Conservation (phyloP, 2,329 filamentous ascomycete species). For the Aspergillus piperis region DNA sequence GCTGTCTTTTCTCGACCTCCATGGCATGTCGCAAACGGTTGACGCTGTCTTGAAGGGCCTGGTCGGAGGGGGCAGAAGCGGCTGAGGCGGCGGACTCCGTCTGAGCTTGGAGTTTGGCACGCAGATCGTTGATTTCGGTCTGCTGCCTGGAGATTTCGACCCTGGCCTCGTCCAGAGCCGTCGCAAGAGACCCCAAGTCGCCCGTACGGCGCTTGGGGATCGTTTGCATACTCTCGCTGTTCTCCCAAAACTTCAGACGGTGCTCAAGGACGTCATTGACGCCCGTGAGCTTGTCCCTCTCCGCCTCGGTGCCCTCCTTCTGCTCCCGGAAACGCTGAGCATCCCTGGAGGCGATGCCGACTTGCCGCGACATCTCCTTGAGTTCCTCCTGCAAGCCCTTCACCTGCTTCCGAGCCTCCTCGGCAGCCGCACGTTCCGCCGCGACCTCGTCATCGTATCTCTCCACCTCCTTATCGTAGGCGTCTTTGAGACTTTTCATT, state of each 20-base stretch:
- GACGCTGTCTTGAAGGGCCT: slow-evolving; percentile 13
- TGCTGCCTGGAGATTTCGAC: slow-evolving; percentile 16
- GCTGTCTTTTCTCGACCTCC: slow-evolving; percentile 15
- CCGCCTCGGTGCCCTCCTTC: background rate
- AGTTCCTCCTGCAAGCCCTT: slow-evolving; percentile 6
- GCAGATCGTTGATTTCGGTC: slow-evolving; percentile 16
- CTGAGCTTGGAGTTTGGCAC: background rate
- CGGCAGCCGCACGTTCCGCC: slow-evolving; percentile 3
- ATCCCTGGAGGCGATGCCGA: slow-evolving; percentile 15
- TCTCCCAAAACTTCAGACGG: slow-evolving; percentile 13
- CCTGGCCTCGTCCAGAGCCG: slow-evolving; percentile 18
- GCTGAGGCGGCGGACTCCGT: background rate
- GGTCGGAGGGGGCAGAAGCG: background rate
- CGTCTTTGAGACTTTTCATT: slow-evolving; percentile 1
- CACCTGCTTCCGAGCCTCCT: background rate
- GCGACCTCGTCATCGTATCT: slow-evolving; percentile 7
- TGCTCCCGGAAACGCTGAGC: slow-evolving; percentile 13
- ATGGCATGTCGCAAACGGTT: slow-evolving; percentile 14
- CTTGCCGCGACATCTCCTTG: background rate
- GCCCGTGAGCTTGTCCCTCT: too few relatives aligned
- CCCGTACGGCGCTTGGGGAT: slow-evolving; percentile 18
- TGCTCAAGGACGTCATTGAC: slow-evolving; percentile 15
- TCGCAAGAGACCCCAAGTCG: slow-evolving; percentile 14
- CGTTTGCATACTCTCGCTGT: slow-evolving; percentile 8
- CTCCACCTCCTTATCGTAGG: slow-evolving; percentile 11